Conservation (phyloP, 2,329 filamentous ascomycete species). For the Pseudocercospora vitis region DNA sequence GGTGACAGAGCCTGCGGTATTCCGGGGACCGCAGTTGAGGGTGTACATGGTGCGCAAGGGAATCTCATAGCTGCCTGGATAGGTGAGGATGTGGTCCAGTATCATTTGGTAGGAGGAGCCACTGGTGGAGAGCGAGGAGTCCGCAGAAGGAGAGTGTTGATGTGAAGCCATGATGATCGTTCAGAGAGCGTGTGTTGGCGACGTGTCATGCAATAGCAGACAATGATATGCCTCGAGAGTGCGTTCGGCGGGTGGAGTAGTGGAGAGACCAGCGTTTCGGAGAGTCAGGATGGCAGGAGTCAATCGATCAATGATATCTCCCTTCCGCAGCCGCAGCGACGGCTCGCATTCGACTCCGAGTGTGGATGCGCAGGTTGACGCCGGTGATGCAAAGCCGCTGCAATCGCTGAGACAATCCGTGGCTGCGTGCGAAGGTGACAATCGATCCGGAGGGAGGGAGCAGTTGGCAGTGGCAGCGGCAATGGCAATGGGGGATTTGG, state of each 20-base stretch:
- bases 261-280: not conserved
- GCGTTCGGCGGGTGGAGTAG: not conserved
- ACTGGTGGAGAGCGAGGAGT: conserved; percentile 40
- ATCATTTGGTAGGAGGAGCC: conserved; percentile 48
- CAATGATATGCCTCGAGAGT: conserved; percentile 6
- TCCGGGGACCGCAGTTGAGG: conserved; percentile 60
- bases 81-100: conserved; percentile 60
- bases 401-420: conserved; percentile 6
- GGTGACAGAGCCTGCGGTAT: conserved; percentile 35
- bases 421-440: not conserved
- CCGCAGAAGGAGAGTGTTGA: conserved; percentile 29
- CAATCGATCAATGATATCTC: conserved; percentile 6
- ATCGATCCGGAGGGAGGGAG: not conserved
- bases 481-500: too few relatives aligned
- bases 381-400: conserved; percentile 6
- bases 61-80: conserved; percentile 64
- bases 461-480: too few relatives aligned
- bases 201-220: conserved; percentile 11
- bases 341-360: not conserved
- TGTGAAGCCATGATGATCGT: conserved; percentile 13
- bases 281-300: conserved; percentile 4
- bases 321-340: not conserved
- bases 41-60: conserved; percentile 68
- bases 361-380: conserved; percentile 6
- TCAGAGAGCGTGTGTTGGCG: not conserved